Conservation (phyloP, 352 stramenopile genomes). For the Globisporangium uncinulatum region DNA sequence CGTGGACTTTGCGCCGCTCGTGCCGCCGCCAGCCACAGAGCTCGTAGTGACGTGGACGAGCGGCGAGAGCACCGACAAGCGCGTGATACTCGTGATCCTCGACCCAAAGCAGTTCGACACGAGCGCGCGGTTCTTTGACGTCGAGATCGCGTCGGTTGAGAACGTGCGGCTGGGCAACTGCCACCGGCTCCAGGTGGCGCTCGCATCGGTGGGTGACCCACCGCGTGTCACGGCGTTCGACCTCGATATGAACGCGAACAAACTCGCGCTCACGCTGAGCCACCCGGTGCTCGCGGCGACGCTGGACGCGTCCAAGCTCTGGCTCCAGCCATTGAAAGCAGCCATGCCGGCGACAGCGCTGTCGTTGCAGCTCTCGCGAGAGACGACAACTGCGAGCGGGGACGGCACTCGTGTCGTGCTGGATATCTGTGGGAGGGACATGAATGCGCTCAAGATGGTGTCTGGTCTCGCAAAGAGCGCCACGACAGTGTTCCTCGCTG, state of each 20-base stretch:
- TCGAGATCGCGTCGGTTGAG: conserved; percentile 40
- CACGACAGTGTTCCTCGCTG: conserved; percentile 26
- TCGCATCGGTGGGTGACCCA: conserved; percentile 24
- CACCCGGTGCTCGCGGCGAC: conserved; percentile 31
- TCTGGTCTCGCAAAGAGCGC: conserved; percentile 22
- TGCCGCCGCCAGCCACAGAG: not conserved
- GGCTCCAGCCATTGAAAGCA: conserved; percentile 24
- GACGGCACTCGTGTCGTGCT: conserved; percentile 38
- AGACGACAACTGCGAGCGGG: conserved; percentile 36
- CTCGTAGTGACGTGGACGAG: conserved; percentile 24
- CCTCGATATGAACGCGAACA: conserved; percentile 41
- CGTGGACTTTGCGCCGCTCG: conserved; percentile 46
- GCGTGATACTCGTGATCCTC: conserved; percentile 34
- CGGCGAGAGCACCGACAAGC: conserved; percentile 27
- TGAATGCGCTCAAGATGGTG: conserved; percentile 43
- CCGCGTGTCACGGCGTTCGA: conserved; percentile 40
- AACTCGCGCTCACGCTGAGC: conserved; percentile 28
- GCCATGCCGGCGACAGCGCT: not conserved
- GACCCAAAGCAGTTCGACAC: conserved; percentile 32
- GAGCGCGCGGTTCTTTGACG: conserved; percentile 29
- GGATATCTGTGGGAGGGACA: conserved; percentile 28
- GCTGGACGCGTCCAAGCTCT: conserved; percentile 37
- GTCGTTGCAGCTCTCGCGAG: conserved; percentile 19
- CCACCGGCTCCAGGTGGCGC: conserved; percentile 27
- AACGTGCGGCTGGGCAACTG: conserved; percentile 46